Evolutionary conservation across 225 moss, liverwort and hornwort genomes (phyloP), one percentile per base, ranked within the genome.

Genomic region (Thuidium tamariscinum): DNA sequence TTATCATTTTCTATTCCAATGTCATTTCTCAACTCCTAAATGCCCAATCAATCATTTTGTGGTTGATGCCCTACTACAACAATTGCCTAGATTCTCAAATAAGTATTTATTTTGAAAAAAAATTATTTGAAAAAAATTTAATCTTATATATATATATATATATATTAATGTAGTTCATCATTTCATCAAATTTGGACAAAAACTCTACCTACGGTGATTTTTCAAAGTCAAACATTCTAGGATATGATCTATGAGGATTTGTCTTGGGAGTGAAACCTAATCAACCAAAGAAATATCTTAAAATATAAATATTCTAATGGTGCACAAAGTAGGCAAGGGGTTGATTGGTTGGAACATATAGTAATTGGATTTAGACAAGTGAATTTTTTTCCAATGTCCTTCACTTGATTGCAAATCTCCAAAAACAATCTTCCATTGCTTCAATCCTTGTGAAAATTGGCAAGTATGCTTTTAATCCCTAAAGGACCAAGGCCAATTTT

Each of bases 171-270:
- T n/a, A n/a, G n/a, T n/a, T n/a, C n/a, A n/a, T n/a, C n/a, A n/a
- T n/a, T n/a, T n/a, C n/a, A n/a, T n/a, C n/a, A n/a, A n/a, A 10
- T 49, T 32, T 74, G 7, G 7, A 49, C 32, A 20, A 34, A 32
- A 34, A 1, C 2, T 34, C 0, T 0, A 1, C 4, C 3, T 12
- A 21, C 0, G 3, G 8, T 34, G 13, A n/a, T 51, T 34, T 74
- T 7, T 13, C 3, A 2, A 1, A 49, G 5, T 49, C 25, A 51
- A 19, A 3, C 8, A 74, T 7, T 20, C 7, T 5, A 21, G 13
- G 0, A 32, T 18, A 20, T 20, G 5, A 0, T 49, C 3, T 6
- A 0, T 20, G 2, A 0, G 2, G 3, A 34, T 22, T 34, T 32
- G 21, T 74, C 13, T 34, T 49, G 1, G 21, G 4, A n/a, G 12